Conservation (phyloP, 257 asterid species). For the Vinca minor region DNA sequence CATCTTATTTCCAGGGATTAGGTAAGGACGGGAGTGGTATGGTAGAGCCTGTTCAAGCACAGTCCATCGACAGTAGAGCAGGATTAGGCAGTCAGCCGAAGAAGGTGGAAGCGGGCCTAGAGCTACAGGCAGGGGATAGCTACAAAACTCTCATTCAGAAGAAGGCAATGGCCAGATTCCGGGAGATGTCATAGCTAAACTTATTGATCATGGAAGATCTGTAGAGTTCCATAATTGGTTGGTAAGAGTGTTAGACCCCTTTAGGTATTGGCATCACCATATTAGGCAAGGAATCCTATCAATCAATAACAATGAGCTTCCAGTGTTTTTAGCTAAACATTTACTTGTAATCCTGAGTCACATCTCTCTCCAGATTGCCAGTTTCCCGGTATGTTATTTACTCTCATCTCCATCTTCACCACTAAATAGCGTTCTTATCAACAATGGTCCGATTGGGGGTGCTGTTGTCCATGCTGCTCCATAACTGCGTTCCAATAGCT, state of each 20-base stretch:
- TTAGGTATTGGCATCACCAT: background rate
- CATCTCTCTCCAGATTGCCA: slow-evolving; percentile 69
- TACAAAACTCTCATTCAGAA: slow-evolving; percentile 92
- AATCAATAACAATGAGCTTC: slow-evolving; percentile 5
- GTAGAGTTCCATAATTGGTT: background rate
- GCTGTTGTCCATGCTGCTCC: slow-evolving; percentile 81
- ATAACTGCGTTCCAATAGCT: slow-evolving; percentile 48
- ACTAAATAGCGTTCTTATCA: slow-evolving; percentile 64
- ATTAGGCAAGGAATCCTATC: background rate
- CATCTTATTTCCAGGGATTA: slow-evolving; percentile 54
- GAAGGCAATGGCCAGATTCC: slow-evolving; percentile 94
- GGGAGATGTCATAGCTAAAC: slow-evolving; percentile 72
- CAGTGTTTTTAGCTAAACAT: slow-evolving; percentile 22
- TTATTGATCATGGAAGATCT: background rate
- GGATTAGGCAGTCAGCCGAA: slow-evolving; percentile 86
- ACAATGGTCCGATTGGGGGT: slow-evolving; percentile 63
- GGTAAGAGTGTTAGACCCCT: background rate
- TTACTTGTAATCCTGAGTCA: slow-evolving; percentile 73
- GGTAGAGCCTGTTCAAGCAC: slow-evolving; percentile 92
- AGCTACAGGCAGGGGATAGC: slow-evolving; percentile 96
- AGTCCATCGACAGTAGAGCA: slow-evolving; percentile 60
- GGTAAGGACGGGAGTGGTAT: slow-evolving; percentile 96
- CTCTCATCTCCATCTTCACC: slow-evolving; percentile 53
- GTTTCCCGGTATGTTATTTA: slow-evolving; percentile 50
- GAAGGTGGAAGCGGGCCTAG: slow-evolving; percentile 74